Conservation (phyloP, 1,284 basidiomycete species). For the Earliella scabrosa region DNA sequence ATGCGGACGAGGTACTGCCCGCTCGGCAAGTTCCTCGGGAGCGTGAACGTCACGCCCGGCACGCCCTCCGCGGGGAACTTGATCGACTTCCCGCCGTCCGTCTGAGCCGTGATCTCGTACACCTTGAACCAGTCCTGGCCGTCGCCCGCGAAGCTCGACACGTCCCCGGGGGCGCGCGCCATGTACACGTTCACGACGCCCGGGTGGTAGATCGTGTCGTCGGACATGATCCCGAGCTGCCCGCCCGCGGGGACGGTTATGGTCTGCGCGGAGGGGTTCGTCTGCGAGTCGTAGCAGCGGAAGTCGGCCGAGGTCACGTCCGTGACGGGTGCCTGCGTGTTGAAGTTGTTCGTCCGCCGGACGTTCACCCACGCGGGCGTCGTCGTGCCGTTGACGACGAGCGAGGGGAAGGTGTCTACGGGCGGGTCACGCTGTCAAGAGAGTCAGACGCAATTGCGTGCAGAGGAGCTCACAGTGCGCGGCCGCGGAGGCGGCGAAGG, state of each 20-base stretch:
- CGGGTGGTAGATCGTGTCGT: conserved; percentile 36
- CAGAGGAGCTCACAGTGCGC: conserved; percentile 19
- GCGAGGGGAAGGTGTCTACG: conserved; percentile 35
- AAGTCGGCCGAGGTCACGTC: conserved; percentile 45
- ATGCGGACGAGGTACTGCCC: conserved; percentile 54
- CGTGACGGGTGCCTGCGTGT: conserved; percentile 41
- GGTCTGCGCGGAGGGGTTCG: conserved; percentile 39
- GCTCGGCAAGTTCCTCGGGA: conserved; percentile 46
- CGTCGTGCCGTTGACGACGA: conserved; percentile 29
- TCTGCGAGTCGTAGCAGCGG: conserved; percentile 51
- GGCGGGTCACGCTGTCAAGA: background rate
- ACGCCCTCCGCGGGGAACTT: conserved; percentile 32
- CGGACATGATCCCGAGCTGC: conserved; percentile 25
- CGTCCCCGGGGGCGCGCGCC: conserved; percentile 45
- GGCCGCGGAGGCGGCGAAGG: conserved; percentile 20
- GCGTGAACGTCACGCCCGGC: conserved; percentile 40
- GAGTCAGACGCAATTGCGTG: background rate
- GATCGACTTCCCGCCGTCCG: conserved; percentile 23
- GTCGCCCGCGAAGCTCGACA: conserved; percentile 43
- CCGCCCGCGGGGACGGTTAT: conserved; percentile 33
- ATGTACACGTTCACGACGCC: conserved; percentile 43
- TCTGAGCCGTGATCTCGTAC: conserved; percentile 25
- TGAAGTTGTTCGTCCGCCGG: conserved; percentile 48
- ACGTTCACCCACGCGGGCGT: conserved; percentile 46
- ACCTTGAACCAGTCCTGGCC: conserved; percentile 54